Base-by-base conservation (phyloP, 768 basidiomycete species). In the Fistulinella prunicolor region DNA sequence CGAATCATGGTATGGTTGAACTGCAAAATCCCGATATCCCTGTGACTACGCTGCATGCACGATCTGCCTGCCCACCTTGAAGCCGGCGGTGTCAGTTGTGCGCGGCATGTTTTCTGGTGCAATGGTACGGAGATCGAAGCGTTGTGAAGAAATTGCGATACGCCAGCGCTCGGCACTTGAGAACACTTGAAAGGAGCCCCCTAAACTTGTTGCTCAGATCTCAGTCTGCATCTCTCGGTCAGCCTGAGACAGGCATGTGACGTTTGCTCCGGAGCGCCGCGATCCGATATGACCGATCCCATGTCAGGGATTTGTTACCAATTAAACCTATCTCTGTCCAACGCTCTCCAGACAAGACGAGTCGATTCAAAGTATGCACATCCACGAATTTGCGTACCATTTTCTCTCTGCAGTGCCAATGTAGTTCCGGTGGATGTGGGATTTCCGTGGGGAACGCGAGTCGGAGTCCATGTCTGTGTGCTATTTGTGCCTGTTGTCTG, bases 1-100 rank as follows among this genome's bases (percentile, higher is more conserved):
- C 93, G 80, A 58, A 94, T 66, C 91, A 91, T 92, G 17, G 86
- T 89, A 67, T 93, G 89, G 63, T 91, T 89, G 70, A 87, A 83
- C 85, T 88, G 51, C 35, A 28, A 34, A 32, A 34, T 19, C 8
- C 30, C 42, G 13, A 46, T 38, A 29, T 16, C 44, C 40, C 35
- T 36, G 23, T 49, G n/a, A 51, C 21, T n/a, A 7, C 6, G 21
- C 20, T 16, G 22, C 20, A 17, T 34, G 26, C 35, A n/a, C 23
- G 21, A 42, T 22, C 20, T 23, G 6, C 35, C 22, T 3, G 5
- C 59, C 52, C 54, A 81, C 83, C 69, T 75, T 78, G 70, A 82
- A 86, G 56, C 79, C 78, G 1, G 82, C 76, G 8, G 84, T 85
- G 59, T 82, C 83, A 61, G 79, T 61, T 36, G 78, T 73, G 55